Conservation (phyloP, 2,329 filamentous ascomycete species). For the Pseudogymnoascus sp. region DNA sequence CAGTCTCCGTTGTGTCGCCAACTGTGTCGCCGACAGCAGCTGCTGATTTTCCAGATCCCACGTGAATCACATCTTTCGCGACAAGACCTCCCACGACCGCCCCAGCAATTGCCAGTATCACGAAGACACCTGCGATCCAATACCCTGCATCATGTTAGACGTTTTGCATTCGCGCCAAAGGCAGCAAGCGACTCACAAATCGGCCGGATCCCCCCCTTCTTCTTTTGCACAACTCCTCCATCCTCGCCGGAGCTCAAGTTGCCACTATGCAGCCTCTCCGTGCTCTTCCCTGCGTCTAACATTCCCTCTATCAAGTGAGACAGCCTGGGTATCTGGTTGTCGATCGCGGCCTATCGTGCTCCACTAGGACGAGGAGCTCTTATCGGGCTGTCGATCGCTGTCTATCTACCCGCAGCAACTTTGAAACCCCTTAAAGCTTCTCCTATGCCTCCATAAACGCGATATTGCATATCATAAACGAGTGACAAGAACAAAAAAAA, state of each 20-base stretch:
- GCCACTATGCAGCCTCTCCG: slow-evolving; percentile 3
- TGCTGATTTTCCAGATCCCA: neutral
- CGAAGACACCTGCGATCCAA: neutral
- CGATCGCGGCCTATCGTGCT: neutral
- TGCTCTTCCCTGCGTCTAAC: slow-evolving; percentile 1
- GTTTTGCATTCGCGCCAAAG: neutral
- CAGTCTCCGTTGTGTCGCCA: neutral
- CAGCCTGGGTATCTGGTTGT: neutral
- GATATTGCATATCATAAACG: neutral
- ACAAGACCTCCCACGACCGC: slow-evolving; percentile 3
- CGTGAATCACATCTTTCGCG: neutral
- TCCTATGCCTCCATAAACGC: neutral
- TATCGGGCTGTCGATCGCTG: neutral
- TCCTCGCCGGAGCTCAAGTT: neutral
- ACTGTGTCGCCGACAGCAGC: neutral
- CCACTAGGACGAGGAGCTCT: neutral
- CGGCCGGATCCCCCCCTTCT: neutral
- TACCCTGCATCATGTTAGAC: neutral
- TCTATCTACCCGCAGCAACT: neutral
- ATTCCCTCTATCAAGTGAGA: neutral
- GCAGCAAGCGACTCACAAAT: neutral
- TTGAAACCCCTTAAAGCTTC: neutral
- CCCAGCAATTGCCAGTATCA: slow-evolving; percentile 2
- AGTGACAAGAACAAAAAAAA: neutral
- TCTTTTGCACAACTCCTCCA: neutral